Base-by-base conservation (phyloP, 805 yeast genomes). In the Zygosaccharomyces siamensis region DNA sequence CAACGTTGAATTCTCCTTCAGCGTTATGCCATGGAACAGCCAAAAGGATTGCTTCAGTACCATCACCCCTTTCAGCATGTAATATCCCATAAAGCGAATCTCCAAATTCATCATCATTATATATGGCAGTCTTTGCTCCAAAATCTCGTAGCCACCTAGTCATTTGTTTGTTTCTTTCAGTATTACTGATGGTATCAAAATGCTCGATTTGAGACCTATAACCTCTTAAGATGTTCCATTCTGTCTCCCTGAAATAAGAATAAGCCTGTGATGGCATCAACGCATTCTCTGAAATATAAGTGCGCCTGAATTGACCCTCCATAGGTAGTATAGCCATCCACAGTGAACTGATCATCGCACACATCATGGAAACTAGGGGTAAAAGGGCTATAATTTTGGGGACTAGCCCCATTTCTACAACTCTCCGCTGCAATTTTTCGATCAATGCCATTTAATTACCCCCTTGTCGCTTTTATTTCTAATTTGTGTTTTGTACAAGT, bases 251-350 rank as follows among this genome's bases (percentile, higher is more conserved):
- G 65, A 87, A 93, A 63, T 89, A 89, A 21, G 95, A 83, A 57
- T 84, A 83, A 2, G 93, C 98, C 65, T 93, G 98, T 0, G 95
- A 90, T 6, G 99, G 97, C 87, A 93, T 83, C 64, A 93, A 72
- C 28, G 99, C 99, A 68, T 93, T 93, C 63, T 93, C 99, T 6
- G 95, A 85, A 10, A 90, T 85, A 65, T 93, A 93, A 2, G 97
- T 89, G 53, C 74, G 69, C 47, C 97, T 73, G 64, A 72, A 88
- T 61, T 87, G 88, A 18, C 97, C 98, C 14, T 85, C 85, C 57
- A 81, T 53, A 0, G 98, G 97, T 20, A 69, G 59, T 4, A 76
- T 67, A 11, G 77, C 63, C n/a, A 93, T 69, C 80, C 86, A 78
- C 0, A 71, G 61, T 7, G 81, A 55, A 5, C 89, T 86, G 8